Evolutionary conservation across 148 eudicot genomes (phyloP).

Genomic region (Amaranthus palmeri): DNA sequence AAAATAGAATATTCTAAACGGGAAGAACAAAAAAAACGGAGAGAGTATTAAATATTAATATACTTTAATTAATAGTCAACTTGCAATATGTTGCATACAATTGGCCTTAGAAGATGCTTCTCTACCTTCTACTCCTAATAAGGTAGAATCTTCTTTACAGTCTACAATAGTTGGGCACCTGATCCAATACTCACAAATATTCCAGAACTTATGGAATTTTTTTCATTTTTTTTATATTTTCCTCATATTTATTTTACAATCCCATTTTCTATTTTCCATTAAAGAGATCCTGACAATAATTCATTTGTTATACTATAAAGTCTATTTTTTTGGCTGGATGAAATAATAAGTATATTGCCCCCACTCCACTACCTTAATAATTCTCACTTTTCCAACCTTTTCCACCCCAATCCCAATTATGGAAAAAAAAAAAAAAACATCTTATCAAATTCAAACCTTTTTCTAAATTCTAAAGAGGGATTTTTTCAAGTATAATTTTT

Average conservation of each 20-base stretch:
- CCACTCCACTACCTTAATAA: slow-evolving; percentile 5
- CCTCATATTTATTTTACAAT: background rate
- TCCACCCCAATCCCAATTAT: slow-evolving; percentile 5
- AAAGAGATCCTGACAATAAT: background rate
- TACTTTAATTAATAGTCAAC: background rate
- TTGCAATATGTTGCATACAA: background rate
- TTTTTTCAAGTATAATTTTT: background rate
- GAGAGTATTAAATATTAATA: too few relatives aligned
- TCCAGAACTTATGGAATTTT: background rate
- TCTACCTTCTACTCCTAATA: background rate
- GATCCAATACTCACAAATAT: background rate
- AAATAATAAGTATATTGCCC: too few relatives aligned
- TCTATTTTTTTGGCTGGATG: background rate
- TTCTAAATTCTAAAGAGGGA: background rate
- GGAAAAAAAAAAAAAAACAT: background rate
- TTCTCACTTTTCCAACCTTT: slow-evolving; percentile 14
- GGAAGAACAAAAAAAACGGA: too few relatives aligned
- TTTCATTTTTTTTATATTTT: background rate
- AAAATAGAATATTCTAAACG: too few relatives aligned
- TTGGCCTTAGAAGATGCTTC: background rate
- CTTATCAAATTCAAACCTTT: slow-evolving; percentile 1
- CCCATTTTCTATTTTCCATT: too few relatives aligned
- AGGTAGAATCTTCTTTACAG: background rate
- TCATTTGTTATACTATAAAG: background rate
- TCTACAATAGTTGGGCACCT: background rate